Conservation (phyloP, 495 filamentous ascomycete species). For the Apiosordaria backusii region DNA sequence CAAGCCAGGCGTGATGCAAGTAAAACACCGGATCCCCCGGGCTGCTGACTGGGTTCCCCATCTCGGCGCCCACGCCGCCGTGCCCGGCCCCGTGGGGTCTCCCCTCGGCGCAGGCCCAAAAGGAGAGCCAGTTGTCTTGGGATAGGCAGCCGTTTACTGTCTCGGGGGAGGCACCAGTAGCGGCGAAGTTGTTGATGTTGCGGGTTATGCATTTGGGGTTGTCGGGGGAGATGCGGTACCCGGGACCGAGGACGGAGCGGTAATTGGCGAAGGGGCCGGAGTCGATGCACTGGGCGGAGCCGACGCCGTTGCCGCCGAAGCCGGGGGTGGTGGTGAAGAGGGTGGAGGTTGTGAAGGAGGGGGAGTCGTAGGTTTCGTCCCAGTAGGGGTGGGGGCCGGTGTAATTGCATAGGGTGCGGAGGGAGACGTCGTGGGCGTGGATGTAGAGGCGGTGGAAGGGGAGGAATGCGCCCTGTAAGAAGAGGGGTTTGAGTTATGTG, state of each 20-base stretch:
- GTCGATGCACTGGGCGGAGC: constrained; percentile 32
- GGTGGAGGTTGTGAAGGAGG: constrained; percentile 33
- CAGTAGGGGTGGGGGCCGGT: constrained; percentile 44
- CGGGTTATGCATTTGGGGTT: constrained; percentile 35
- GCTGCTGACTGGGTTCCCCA: constrained; percentile 45
- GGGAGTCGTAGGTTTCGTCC: constrained; percentile 45
- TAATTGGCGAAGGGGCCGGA: constrained; percentile 39
- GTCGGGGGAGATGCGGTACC: constrained; percentile 25
- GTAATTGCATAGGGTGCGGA: constrained; percentile 47
- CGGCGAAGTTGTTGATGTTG: constrained; percentile 21
- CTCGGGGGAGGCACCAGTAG: not conserved
- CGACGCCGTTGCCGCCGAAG: constrained; percentile 43
- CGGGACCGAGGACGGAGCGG: constrained; percentile 32
- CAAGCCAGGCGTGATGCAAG: constrained; percentile 67
- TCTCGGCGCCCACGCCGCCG: constrained; percentile 26
- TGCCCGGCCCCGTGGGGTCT: constrained; percentile 23
- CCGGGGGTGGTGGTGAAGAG: constrained; percentile 35
- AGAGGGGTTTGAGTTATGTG: not conserved
- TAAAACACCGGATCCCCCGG: constrained; percentile 66
- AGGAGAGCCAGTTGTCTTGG: constrained; percentile 1
- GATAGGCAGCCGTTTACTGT: constrained; percentile 16
- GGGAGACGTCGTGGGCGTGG: constrained; percentile 39
- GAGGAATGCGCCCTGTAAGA: constrained; percentile 36
- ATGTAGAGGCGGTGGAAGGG: constrained; percentile 52
- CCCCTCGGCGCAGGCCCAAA: constrained; percentile 21